Evolutionary conservation across 352 stramenopile genomes (phyloP).

Genomic region (Phytophthora ramorum): DNA sequence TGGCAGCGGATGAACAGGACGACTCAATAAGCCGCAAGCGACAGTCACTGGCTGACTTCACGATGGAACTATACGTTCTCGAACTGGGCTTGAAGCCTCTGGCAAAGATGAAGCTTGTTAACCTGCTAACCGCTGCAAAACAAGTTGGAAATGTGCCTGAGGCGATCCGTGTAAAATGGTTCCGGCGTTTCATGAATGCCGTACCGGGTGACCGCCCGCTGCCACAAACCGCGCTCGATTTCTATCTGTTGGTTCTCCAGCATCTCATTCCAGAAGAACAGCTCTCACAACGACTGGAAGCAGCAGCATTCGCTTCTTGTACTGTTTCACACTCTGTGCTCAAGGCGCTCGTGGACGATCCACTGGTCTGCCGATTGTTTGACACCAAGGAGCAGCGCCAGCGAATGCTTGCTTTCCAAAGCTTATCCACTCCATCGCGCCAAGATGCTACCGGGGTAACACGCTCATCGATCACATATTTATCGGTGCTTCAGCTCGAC

Average conservation of each 20-base stretch:
- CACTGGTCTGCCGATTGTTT: constrained; percentile 55
- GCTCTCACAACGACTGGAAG: constrained; percentile 48
- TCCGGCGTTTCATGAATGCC: constrained; percentile 61
- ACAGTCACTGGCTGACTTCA: constrained; percentile 55
- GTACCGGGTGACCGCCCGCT: constrained; percentile 36
- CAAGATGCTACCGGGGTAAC: constrained; percentile 13
- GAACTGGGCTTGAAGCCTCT: constrained; percentile 72
- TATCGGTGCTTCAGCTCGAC: constrained; percentile 60
- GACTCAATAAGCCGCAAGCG: constrained; percentile 48
- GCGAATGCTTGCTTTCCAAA: constrained; percentile 43
- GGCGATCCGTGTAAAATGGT: constrained; percentile 69
- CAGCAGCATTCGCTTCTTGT: constrained; percentile 54
- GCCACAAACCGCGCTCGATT: constrained; percentile 56
- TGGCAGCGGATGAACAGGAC: constrained; percentile 46
- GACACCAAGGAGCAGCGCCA: constrained; percentile 56
- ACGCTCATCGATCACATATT: constrained; percentile 8
- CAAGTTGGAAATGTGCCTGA: constrained; percentile 49
- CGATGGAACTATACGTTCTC: constrained; percentile 61
- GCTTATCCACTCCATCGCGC: constrained; percentile 16
- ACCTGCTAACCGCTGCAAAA: constrained; percentile 55
- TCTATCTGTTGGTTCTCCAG: constrained; percentile 61
- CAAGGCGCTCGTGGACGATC: constrained; percentile 53
- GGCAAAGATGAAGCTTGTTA: constrained; percentile 61
- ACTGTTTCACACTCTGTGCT: constrained; percentile 49
- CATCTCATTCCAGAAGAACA: constrained; percentile 54